Evolutionary conservation across 306 rosid genomes (phyloP), one percentile per base, ranked within the genome.

Genomic region (Inga laurina): DNA sequence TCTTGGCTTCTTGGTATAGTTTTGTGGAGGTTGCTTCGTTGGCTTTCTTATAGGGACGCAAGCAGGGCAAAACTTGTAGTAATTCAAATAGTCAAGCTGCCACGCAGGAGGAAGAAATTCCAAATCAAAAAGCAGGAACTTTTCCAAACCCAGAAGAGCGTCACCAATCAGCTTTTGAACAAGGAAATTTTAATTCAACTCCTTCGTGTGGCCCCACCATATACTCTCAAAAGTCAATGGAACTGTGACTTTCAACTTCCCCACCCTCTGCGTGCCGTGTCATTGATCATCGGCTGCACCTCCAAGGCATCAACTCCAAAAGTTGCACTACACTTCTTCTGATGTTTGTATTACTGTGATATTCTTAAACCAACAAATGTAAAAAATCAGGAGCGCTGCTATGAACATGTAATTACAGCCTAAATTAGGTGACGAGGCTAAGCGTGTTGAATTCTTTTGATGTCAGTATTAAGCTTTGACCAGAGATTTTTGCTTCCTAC

Each of bases 21-120:
- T 69, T 57, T 81, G 65, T 74, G n/a, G 67, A 7, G 67, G 13
- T 18, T 32, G 61, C 39, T 43, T 81, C 19, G 14, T 77, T 78
- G 18, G 32, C 27, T 68, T 78, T 74, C 79, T 81, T 84, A 81
- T 81, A 78, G 57, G 51, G 46, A 76, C 35, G 57, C 8, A 3
- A 59, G 67, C 9, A 57, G 68, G 74, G 44, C 21, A 21, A 9
- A 76, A n/a, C 65, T 45, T 74, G 34, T 2, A 2, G 34, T 3
- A 2, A 15, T 85, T 85, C 85, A 74, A 71, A 65, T 12, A 48
- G 86, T 85, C 88, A 85, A 82, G 34, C 30, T 27, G 30, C 27
- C 86, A 80, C 76, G 88, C 69, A 72, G 49, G 41, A 46, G 48
- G 59, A 24, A 43, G 80, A 79, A 78, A 27, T 70, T 49, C 41